Evolutionary conservation across 2,329 filamentous ascomycete species (phyloP).

Genomic region (Leptographium flavum): DNA sequence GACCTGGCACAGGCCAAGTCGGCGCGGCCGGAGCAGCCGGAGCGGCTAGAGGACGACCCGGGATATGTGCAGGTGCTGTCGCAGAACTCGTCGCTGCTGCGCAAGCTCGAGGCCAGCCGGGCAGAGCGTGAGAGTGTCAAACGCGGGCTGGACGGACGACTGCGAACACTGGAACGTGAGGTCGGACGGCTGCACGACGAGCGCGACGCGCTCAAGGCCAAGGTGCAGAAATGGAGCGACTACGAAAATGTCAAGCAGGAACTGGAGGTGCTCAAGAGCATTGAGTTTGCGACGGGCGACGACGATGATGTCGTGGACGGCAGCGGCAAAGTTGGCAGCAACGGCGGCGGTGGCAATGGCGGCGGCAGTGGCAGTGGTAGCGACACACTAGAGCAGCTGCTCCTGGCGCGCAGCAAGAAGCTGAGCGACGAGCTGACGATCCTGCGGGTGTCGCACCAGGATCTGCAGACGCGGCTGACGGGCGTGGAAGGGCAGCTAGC

Average conservation of each 20-base stretch:
- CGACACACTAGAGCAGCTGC: constrained; percentile 78
- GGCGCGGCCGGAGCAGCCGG: constrained; percentile 45
- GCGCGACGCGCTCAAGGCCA: constrained; percentile 62
- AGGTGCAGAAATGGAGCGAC: constrained; percentile 79
- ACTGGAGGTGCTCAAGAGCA: constrained; percentile 90
- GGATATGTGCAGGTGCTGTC: constrained; percentile 75
- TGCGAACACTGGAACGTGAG: constrained; percentile 70
- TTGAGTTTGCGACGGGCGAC: constrained; percentile 86
- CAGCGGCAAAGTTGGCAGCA: constrained; percentile 15
- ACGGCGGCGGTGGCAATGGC: neutral
- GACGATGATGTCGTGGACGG: constrained; percentile 47
- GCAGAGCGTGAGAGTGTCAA: constrained; percentile 75
- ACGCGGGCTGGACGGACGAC: constrained; percentile 58
- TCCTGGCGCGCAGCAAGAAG: constrained; percentile 92
- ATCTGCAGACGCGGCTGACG: constrained; percentile 68
- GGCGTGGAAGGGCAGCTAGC: constrained; percentile 73
- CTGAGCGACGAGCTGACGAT: constrained; percentile 86
- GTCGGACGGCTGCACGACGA: constrained; percentile 62
- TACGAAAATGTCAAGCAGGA: constrained; percentile 96
- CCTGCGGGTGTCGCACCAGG: constrained; percentile 83
- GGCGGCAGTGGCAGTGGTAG: constrained; percentile 34
- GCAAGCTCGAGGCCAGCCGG: constrained; percentile 71
- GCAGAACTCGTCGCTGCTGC: constrained; percentile 82
- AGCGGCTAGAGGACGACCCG: constrained; percentile 74
- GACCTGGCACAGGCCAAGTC: constrained; percentile 85